A percentile compares a stretch with the other conserved stretches of the same genome.
Conservation (phyloP, 108 stramenopile species). For the Cyclostephanos tholiformis region DNA sequence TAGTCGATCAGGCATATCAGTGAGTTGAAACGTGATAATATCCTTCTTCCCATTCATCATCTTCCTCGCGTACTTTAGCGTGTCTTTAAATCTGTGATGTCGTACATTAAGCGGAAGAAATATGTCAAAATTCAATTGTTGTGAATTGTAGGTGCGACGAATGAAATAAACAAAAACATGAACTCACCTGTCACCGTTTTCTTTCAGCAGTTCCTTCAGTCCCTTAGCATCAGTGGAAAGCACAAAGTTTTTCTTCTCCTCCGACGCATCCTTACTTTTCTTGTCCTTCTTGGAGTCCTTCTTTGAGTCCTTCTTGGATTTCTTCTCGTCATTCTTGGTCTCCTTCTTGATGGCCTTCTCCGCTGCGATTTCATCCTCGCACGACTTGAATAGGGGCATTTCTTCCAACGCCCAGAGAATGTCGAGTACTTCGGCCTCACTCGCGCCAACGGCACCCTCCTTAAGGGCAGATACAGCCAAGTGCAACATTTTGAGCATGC, state of each 20-base stretch:
- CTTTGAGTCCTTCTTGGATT: slow-evolving; percentile 75
- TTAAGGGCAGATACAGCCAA: slow-evolving; percentile 76
- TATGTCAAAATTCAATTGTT: not conserved
- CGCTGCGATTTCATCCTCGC: slow-evolving; percentile 68
- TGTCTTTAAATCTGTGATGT: slow-evolving; percentile 73
- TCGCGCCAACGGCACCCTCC: slow-evolving; percentile 68
- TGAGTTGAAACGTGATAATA: slow-evolving; percentile 93
- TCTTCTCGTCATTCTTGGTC: slow-evolving; percentile 80
- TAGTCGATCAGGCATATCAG: slow-evolving; percentile 95
- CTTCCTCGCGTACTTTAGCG: slow-evolving; percentile 93
- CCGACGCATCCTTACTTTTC: slow-evolving; percentile 62
- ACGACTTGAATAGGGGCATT: slow-evolving; percentile 78
- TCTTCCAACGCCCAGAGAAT: slow-evolving; percentile 97
- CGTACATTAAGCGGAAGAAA: not conserved
- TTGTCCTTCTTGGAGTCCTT: slow-evolving; percentile 76
- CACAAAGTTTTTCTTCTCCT: slow-evolving; percentile 74
- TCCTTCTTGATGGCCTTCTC: slow-evolving; percentile 90
- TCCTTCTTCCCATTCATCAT: slow-evolving; percentile 86
- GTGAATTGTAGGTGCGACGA: not conserved
- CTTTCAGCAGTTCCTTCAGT: slow-evolving; percentile 82
- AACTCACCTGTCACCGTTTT: slow-evolving; percentile 68
- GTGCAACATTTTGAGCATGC: slow-evolving; percentile 97
- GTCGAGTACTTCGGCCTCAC: slow-evolving; percentile 90
- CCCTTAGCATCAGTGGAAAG: slow-evolving; percentile 69
- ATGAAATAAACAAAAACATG: not conserved